Percentiles rank a stretch among this genome's conserved stretches.
Evolutionary conservation across 148 eudicot species (phyloP).

Genomic region (Gaultheria prostrata): DNA sequence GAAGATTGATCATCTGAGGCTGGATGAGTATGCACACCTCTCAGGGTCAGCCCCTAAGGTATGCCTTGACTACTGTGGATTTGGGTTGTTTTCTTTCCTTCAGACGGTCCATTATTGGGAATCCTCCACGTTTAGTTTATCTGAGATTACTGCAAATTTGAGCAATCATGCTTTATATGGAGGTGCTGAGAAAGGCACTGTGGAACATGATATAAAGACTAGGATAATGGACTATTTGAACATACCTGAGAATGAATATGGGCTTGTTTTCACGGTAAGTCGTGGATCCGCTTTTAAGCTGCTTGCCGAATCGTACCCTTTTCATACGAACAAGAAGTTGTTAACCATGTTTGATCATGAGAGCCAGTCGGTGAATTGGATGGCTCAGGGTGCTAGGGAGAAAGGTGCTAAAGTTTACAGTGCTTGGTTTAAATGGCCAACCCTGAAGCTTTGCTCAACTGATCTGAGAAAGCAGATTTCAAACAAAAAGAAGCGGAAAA

Average conservation of each 20-base stretch:
- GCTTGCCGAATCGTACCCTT: slow-evolving; percentile 93
- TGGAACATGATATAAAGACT: slow-evolving; percentile 83
- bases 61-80: slow-evolving; percentile 95
- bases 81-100: slow-evolving; percentile 89
- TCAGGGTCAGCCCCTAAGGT: slow-evolving; percentile 66
- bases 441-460: slow-evolving; percentile 82
- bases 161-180: slow-evolving; percentile 94
- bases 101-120: slow-evolving; percentile 87
- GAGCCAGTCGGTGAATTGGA: slow-evolving; percentile 97
- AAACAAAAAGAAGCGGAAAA: slow-evolving; percentile 77
- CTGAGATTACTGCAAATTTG: slow-evolving; percentile 92
- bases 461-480: slow-evolving; percentile 83
- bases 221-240: slow-evolving; percentile 90
- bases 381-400: slow-evolving; percentile 84
- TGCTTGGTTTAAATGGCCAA: slow-evolving; percentile 96
- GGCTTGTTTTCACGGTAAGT: slow-evolving; percentile 95
- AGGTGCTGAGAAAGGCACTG: slow-evolving; percentile 82
- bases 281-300: slow-evolving; percentile 95
- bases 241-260: slow-evolving; percentile 95
- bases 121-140: slow-evolving; percentile 77
- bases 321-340: slow-evolving; percentile 79
- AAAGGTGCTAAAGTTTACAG: slow-evolving; percentile 88
- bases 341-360: slow-evolving; percentile 99
- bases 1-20: slow-evolving; percentile 83
- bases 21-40: slow-evolving; percentile 81